These are phyloP conservation scores for Mycena galopus DNA, from an alignment of 768 basidiomycete genomes.

Conservation along the genomic window DNA sequence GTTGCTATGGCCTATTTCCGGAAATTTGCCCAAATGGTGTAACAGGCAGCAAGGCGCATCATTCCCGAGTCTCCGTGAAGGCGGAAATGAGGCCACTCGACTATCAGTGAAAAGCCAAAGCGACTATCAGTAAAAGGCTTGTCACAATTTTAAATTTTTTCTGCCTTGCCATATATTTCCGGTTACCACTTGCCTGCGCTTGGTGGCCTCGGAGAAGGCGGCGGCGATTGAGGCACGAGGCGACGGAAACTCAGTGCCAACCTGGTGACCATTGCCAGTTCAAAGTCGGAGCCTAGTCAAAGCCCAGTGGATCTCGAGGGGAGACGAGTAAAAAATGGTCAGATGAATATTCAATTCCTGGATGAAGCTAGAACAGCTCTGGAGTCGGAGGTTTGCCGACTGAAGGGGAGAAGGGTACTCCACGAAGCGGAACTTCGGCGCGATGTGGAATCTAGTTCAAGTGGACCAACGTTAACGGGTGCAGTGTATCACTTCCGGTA, in stretches of 20 bases:
- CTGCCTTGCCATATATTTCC: neutral
- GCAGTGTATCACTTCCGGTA: neutral
- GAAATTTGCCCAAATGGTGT: conserved; percentile 16
- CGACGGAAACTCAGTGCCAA: no score
- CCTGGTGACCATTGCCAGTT: no score
- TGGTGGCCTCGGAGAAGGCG: no score
- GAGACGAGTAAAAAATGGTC: neutral
- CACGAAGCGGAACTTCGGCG: neutral
- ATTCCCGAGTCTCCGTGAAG: neutral
- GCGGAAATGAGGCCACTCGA: neutral
- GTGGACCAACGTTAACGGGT: neutral
- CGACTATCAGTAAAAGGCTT: neutral
- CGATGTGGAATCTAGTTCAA: neutral
- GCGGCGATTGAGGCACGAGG: neutral
- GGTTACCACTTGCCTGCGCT: neutral
- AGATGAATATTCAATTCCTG: neutral
- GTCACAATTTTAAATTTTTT: neutral
- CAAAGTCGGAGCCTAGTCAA: no score
- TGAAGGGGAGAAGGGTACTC: neutral
- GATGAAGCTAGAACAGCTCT: neutral
- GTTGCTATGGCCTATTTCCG: conserved; percentile 14
- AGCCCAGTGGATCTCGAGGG: neutral
- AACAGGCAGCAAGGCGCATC: conserved; percentile 11
- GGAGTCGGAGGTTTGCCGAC: neutral
- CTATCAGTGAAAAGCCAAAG: neutral